Evolutionary conservation across 441 rosid genomes (phyloP).

Genomic region (Mallotus japonicus): DNA sequence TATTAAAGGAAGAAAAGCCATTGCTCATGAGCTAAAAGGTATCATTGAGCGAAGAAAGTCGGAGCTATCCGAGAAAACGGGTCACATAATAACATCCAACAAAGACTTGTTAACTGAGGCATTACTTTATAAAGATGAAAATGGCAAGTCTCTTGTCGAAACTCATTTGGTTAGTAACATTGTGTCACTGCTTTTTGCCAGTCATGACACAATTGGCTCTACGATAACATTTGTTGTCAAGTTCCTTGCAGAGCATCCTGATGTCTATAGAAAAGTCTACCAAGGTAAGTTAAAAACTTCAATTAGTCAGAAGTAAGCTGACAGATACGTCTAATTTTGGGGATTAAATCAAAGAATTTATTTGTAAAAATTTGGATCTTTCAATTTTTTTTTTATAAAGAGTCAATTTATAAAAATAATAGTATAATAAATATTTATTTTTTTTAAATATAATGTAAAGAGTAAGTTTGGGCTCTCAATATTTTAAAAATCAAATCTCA

Average conservation of each 20-base stretch:
- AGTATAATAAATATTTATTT: too few relatives aligned
- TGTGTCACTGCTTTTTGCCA: conserved; percentile 27
- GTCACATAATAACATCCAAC: neutral
- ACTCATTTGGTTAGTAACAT: conserved; percentile 26
- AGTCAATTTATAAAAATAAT: too few relatives aligned
- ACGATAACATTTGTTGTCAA: conserved; percentile 28
- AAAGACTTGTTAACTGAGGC: conserved; percentile 8
- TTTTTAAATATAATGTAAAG: too few relatives aligned
- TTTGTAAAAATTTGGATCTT: too few relatives aligned
- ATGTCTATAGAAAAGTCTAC: conserved; percentile 25
- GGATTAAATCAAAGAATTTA: too few relatives aligned
- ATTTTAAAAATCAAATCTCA: too few relatives aligned
- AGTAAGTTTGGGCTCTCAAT: too few relatives aligned
- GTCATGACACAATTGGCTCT: conserved; percentile 30
- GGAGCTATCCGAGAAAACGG: conserved; percentile 2
- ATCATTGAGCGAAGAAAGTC: conserved; percentile 22
- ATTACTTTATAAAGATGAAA: conserved; percentile 12
- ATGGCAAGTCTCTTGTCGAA: conserved; percentile 14
- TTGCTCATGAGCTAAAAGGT: neutral
- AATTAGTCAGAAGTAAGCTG: too few relatives aligned
- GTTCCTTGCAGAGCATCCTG: conserved; percentile 33
- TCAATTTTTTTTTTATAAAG: too few relatives aligned
- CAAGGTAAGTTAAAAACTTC: conserved; percentile 9
- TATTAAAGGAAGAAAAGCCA: neutral
- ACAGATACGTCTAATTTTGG: too few relatives aligned